Percentiles rank a stretch among this genome's conserved stretches.
Conservation (phyloP, 106 monocot genomes). For the Ottelia alismoides region DNA sequence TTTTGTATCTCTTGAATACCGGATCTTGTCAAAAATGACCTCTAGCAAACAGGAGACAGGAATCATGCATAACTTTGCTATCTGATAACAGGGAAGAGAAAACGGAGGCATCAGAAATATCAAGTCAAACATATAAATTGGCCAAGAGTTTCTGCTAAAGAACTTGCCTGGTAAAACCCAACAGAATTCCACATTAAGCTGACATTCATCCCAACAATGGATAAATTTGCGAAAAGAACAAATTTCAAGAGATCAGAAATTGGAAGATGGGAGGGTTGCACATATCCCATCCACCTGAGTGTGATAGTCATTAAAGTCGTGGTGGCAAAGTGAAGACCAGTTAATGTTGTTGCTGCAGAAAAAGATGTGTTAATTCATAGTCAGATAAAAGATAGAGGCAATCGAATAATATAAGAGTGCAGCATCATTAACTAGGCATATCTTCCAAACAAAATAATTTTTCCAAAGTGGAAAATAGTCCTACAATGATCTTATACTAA, state of each 20-base stretch:
- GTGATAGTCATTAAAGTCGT: slow-evolving; percentile 42
- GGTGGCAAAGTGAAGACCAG: slow-evolving; percentile 56
- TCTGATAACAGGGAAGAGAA: slow-evolving; percentile 20
- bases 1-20: slow-evolving; percentile 60
- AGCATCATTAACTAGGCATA: too few relatives aligned
- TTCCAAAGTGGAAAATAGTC: too few relatives aligned
- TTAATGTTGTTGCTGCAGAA: slow-evolving; percentile 55
- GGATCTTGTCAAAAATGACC: slow-evolving; percentile 59
- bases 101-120: not conserved
- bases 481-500: too few relatives aligned
- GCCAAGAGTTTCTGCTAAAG: too few relatives aligned
- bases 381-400: not conserved
- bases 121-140: not conserved
- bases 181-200: slow-evolving; percentile 49
- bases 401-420: too few relatives aligned
- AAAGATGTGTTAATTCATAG: not conserved
- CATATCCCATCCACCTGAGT: slow-evolving; percentile 41
- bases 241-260: slow-evolving; percentile 47
- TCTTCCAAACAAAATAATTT: too few relatives aligned
- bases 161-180: slow-evolving; percentile 49
- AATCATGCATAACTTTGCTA: slow-evolving; percentile 73
- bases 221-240: slow-evolving; percentile 52
- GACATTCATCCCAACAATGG: slow-evolving; percentile 47
- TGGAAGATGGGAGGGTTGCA: slow-evolving; percentile 50
- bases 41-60: slow-evolving; percentile 66